Base-by-base conservation (phyloP, 352 stramenopile genomes). In the Pythium biforme region DNA sequence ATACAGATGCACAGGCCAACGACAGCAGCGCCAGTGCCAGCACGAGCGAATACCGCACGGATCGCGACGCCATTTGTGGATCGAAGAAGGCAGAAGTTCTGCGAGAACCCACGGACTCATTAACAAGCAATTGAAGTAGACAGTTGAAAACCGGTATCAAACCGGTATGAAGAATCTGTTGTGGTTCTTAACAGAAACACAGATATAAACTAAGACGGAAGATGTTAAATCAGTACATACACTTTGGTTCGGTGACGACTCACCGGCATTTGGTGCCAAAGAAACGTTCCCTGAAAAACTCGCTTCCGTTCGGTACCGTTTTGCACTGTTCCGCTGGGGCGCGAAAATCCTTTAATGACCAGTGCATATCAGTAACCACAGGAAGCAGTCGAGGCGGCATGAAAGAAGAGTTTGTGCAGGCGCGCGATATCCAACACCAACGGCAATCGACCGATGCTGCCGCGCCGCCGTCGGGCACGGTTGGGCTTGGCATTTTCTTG, bases 401-500 rank as follows among this genome's bases (percentile, higher is more conserved):
- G 37, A 19, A 43, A 43, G 37, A 43, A 8, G 29, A 4, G 29
- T 10, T 34, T 10, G 29, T 33, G 29, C 29, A 20, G 37, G 37
- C 37, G 5, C 37, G 40, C 40, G 11, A 26, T n/a, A n/a, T n/a
- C n/a, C n/a, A n/a, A n/a, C n/a, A n/a, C n/a, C n/a, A n/a, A n/a
- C n/a, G n/a, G n/a, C n/a, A n/a, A n/a, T n/a, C n/a, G n/a, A n/a
- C n/a, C n/a, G 40, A 47, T 25, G 40, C 3, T 47, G 19, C 2
- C 7, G 11, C 19, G 40, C 2, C 9, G 3, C 3, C 7, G n/a
- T 47, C 19, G n/a, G 19, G 5, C 12, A 51, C 47, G 47, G 47
- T 54, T 54, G 47, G 17, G 27, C 47, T 29, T 43, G 19, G 17
- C 26, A 54, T 54, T 25, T 54, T 40, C 26, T n/a, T n/a, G n/a